Conservation (phyloP, 169 alveolate species). For the Plasmodium cynomolgi region DNA sequence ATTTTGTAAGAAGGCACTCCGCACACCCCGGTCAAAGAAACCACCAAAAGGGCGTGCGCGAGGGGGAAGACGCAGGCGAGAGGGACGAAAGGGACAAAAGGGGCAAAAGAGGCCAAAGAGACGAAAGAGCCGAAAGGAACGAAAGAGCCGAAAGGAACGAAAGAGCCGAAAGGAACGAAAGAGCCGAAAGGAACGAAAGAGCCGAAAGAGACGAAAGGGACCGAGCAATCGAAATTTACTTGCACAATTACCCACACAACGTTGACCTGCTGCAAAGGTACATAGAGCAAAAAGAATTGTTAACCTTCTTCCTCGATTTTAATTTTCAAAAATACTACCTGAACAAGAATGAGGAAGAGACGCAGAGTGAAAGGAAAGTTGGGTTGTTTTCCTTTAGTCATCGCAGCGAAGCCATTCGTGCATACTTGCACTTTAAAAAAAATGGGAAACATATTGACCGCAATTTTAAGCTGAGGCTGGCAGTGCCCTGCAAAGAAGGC, state of each 20-base stretch:
- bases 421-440: constrained; percentile 26
- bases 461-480: constrained; percentile 15
- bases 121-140: too few species aligned
- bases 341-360: constrained; percentile 33
- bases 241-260: constrained; percentile 13
- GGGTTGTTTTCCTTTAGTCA: constrained; percentile 23
- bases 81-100: background rate
- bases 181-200: too few species aligned
- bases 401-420: constrained; percentile 55
- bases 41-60: background rate
- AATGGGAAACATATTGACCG: constrained; percentile 9
- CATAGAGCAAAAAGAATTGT: constrained; percentile 1
- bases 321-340: constrained; percentile 11
- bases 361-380: constrained; percentile 3
- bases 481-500: constrained; percentile 24
- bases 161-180: too few species aligned
- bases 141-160: too few species aligned
- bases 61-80: background rate
- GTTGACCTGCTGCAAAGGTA: background rate
- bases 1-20: background rate
- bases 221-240: constrained; percentile 21
- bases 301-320: constrained; percentile 39
- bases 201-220: background rate
- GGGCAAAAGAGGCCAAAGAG: too few species aligned
- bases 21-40: too few species aligned